Base-by-base conservation (phyloP, 345 rosid species). In the Streptanthus diversifolius region DNA sequence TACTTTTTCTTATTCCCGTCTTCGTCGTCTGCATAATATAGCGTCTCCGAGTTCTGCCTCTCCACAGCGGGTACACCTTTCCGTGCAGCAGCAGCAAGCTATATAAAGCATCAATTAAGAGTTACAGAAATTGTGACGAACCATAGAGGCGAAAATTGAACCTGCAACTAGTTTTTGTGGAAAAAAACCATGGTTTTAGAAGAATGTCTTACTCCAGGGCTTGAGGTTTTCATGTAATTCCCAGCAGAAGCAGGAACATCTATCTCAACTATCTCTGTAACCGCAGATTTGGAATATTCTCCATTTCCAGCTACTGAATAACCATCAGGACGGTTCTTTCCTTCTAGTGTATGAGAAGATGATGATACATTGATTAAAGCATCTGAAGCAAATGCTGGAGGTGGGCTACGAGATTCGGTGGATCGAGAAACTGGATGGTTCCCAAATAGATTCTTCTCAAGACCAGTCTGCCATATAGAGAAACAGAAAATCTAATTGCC, bases 1-100 rank as follows among this genome's bases (percentile, higher is more conserved):
- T 95, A 95, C 84, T 95, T 92, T 64, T 87, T 92, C 40, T 51
- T 85, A 67, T 87, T 86, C 30, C 84, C 93, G 57, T 95, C 99
- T 87, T 95, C 99, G 77, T 92, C 99, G 54, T 95, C 99, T 1
- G 93, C 95, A 83, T 83, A 90, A 83, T 88, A 86, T 69, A 85
- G 77, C 32, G 79, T 80, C 82, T 88, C 97, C 2, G 98, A 87
- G 81, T 81, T 88, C 80, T 92, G 93, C 77, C 88, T 79, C 49
- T 95, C 99, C 60, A 80, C 86, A 52, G 83, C 82, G 27, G 82
- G 61, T 61, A 88, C 81, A 80, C 83, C 80, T 84, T 95, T 95
- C 39, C 99, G 82, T 72, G 99, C 88, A 65, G 97, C 86, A 67
- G 96, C 87, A 52, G 84, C 84, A 54, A 90, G 80, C 99, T 95